Evolutionary conservation across 495 filamentous ascomycete genomes (phyloP), one percentile per base, ranked within the genome.

Genomic region (Xylaria palmicola): DNA sequence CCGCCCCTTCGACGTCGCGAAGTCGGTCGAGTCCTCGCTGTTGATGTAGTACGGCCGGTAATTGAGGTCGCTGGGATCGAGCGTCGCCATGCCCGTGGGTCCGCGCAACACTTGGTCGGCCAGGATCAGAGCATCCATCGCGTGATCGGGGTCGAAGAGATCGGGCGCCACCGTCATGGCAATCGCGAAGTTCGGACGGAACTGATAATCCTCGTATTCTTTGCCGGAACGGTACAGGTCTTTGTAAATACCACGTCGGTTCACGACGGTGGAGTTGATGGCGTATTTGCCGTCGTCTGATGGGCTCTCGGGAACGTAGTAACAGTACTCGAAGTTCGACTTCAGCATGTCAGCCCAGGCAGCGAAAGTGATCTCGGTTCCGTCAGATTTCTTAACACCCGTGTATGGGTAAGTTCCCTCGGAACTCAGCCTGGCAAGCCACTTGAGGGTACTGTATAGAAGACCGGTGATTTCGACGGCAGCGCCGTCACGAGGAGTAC

Each of bases 181-280:
- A 59, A 99, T 93, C 26, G 92, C 85, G 79, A 94, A 98, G 73
- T 99, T 98, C 58, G 88, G 80, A 10, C 94, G 90, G 32, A 99
- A 85, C 71, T 98, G 95, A 69, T 99, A 99, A 75, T 99, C 95
- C 68, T 97, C 92, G 67, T 93, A 96, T 63, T 94, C 91, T 73
- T 96, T 97, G 48, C 92, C 91, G 44, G 90, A 92, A 48, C 82
- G 85, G 78, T 93, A 96, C 6, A 98, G 80, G 73, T 99, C 95
- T 76, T 98, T 99, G 80, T 98, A 99, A 72, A 99, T 94, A 55
- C 94, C 95, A 22, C 93, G 86, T 40, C 94, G 88, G 74, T 92
- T 91, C 74, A 97, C 77, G 44, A 96, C 78, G 6, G 75, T 77
- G 10, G 89, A 43, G 74, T 97, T 93, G 64, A 98, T 79, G 64